Evolutionary conservation across 1,139 yeast genomes (phyloP).

Genomic region (Casaregolazyma suthepensis): DNA sequence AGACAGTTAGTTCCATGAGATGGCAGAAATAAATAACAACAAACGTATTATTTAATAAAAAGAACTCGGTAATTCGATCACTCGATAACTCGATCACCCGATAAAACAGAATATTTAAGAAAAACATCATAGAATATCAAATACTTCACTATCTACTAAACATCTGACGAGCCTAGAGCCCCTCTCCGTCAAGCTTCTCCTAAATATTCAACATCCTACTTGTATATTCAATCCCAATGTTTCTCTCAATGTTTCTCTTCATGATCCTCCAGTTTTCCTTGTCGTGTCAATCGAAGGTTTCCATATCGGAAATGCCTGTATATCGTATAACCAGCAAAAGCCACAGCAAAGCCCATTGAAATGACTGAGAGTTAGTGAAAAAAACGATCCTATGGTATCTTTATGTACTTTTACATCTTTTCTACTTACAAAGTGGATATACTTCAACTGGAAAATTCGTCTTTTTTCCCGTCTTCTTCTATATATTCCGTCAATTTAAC

Average conservation of each 20-base stretch:
- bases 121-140: too few relatives aligned
- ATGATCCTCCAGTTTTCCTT: conserved; percentile 18
- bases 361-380: conserved; percentile 17
- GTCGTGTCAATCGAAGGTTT: conserved; percentile 26
- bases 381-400: not conserved
- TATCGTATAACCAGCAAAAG: conserved; percentile 24
- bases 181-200: too few relatives aligned
- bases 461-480: conserved; percentile 14
- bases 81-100: too few relatives aligned
- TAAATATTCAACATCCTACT: too few relatives aligned
- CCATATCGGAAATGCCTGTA: conserved; percentile 25
- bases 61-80: too few relatives aligned
- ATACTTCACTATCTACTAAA: too few relatives aligned
- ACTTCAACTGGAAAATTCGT: conserved; percentile 26
- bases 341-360: conserved; percentile 28
- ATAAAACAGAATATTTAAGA: too few relatives aligned
- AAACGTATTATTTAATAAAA: too few relatives aligned
- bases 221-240: not conserved
- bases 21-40: too few relatives aligned
- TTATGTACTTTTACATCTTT: not conserved
- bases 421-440: conserved; percentile 28
- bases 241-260: not conserved
- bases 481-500: not conserved
- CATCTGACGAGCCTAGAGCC: too few relatives aligned
- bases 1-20: too few relatives aligned